Percentiles rank a stretch among this genome's conserved stretches.
phyloP scores from a whole-genome alignment of 495 filamentous ascomycete genomes.

The Schizothecium vesticola region DNA sequence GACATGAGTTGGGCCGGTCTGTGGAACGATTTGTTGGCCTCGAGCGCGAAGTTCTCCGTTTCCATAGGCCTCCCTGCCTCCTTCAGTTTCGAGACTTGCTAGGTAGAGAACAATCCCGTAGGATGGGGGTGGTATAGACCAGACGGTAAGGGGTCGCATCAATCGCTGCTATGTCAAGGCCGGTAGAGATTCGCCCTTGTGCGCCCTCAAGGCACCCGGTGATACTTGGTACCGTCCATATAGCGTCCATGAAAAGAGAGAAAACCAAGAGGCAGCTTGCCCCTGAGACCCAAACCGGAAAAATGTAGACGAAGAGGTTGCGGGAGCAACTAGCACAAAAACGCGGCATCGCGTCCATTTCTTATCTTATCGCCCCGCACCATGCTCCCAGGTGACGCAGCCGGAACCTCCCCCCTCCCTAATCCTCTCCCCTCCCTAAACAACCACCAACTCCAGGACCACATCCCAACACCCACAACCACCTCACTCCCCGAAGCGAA shows the following conservation, averaged over 20 bases:
- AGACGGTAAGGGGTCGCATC: too few species aligned
- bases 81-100: background rate
- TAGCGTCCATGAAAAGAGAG: background rate
- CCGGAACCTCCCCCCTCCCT: background rate
- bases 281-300: background rate
- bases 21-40: background rate
- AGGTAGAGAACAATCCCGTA: too few species aligned
- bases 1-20: too few species aligned
- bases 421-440: background rate
- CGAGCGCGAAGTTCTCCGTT: background rate
- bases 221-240: background rate
- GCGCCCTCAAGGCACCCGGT: background rate
- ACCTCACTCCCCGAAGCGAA: background rate
- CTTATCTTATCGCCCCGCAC: slow-evolving; percentile 22
- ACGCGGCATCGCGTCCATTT: background rate
- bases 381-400: background rate
- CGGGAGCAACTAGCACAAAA: background rate
- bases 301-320: background rate
- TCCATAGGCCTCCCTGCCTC: background rate
- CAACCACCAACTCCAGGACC: background rate
- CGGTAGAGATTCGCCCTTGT: background rate
- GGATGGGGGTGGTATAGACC: background rate
- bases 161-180: background rate
- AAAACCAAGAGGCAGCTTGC: background rate
- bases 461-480: background rate